Evolutionary conservation across 768 basidiomycete genomes (phyloP).

Genomic region (Krasilnikovozyma curviuscula): DNA sequence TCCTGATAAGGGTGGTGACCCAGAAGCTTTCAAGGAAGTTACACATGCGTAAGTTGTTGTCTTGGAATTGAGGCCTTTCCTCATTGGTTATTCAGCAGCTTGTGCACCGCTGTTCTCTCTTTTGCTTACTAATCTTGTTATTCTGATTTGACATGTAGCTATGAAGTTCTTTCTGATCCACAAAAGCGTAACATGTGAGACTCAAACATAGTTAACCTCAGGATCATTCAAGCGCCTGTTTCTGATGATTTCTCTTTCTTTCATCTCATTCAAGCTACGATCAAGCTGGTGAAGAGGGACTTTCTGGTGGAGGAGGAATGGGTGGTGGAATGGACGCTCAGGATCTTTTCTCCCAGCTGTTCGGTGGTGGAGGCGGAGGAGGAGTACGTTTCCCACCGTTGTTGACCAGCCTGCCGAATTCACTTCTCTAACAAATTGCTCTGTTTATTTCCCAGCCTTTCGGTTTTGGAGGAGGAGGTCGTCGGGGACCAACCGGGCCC

Average conservation of each 20-base stretch:
- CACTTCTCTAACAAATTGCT: not conserved
- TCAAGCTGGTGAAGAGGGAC: constrained; percentile 74
- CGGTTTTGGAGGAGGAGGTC: constrained; percentile 11
- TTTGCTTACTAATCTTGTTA: no score
- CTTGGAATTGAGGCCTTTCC: not conserved
- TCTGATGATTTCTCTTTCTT: not conserved
- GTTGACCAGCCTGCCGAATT: not conserved
- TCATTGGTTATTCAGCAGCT: no score
- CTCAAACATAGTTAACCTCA: not conserved
- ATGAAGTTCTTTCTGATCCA: constrained; percentile 78
- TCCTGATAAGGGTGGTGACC: constrained; percentile 89
- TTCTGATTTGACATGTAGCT: constrained; percentile 33
- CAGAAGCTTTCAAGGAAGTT: constrained; percentile 91
- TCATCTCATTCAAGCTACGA: constrained; percentile 39
- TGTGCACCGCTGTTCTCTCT: no score
- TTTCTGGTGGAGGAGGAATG: constrained; percentile 45
- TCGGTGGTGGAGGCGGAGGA: constrained; percentile 44
- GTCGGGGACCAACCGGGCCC: constrained; percentile 34
- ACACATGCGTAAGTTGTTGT: constrained; percentile 62
- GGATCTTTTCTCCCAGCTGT: constrained; percentile 94
- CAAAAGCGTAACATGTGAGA: constrained; percentile 44
- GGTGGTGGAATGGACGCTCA: constrained; percentile 66
- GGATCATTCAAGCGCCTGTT: not conserved
- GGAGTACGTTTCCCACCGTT: not conserved
- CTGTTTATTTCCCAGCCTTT: not conserved